These are phyloP conservation scores for Alternaria sp. DNA, from an alignment of 2,329 filamentous ascomycete genomes.

Conservation along the genomic window DNA sequence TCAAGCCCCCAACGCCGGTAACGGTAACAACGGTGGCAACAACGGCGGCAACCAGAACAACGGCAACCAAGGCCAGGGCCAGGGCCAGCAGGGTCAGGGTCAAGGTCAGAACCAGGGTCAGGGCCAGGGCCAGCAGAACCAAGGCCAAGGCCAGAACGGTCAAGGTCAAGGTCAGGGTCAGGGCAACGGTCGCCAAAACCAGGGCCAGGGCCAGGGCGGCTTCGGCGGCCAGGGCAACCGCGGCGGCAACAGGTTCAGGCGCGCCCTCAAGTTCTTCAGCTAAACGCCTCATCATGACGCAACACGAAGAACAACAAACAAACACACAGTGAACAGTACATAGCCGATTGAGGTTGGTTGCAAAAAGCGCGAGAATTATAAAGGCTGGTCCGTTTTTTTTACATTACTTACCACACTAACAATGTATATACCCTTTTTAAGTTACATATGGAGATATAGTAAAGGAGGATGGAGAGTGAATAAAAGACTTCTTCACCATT, in stretches of 20 bases:
- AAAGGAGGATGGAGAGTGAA: not conserved
- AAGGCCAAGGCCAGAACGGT: not conserved
- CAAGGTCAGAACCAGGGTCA: not conserved
- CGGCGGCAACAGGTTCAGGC: not conserved
- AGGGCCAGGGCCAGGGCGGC: not conserved
- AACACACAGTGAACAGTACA: not conserved
- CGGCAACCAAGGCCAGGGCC: not conserved
- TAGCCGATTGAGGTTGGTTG: not conserved
- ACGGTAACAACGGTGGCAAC: conserved; percentile 16
- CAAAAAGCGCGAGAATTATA: not conserved
- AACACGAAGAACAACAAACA: not conserved
- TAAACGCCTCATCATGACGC: not conserved
- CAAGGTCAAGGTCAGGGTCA: not conserved
- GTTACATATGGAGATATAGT: not conserved
- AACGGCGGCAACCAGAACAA: conserved; percentile 9
- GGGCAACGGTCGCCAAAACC: not conserved
- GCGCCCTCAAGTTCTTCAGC: conserved; percentile 8
- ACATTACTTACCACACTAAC: not conserved
- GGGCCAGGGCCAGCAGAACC: not conserved
- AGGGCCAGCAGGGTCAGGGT: not conserved
- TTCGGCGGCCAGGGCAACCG: not conserved
- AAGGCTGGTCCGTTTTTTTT: conserved; percentile 4
- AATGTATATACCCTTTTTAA: conserved; percentile 10
- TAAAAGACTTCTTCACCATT: not conserved
- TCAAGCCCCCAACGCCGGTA: conserved; percentile 12